phyloP scores from a whole-genome alignment of 2,329 filamentous ascomycete genomes.

The Aureobasidium sp. region DNA sequence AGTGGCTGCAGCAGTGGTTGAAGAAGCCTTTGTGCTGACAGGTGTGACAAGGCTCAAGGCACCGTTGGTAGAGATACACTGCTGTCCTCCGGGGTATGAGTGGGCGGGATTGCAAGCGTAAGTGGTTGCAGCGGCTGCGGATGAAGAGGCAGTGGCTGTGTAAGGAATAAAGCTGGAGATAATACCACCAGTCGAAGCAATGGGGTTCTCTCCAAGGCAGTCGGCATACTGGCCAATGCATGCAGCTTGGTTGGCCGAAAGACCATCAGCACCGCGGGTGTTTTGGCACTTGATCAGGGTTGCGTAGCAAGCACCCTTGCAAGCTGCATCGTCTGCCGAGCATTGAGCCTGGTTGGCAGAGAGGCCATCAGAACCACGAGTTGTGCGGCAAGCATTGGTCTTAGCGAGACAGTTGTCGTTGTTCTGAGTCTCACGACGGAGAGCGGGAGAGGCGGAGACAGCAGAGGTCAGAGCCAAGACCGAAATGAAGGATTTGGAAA shows the following conservation, averaged over 20 bases:
- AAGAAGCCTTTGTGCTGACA: background rate
- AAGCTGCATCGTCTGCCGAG: background rate
- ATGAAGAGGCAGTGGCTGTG: background rate
- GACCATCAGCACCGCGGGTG: background rate
- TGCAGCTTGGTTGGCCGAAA: background rate
- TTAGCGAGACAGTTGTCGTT: background rate
- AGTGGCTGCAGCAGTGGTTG: background rate
- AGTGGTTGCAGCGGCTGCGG: background rate
- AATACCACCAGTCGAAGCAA: background rate
- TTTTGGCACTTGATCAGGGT: background rate
- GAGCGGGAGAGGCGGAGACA: conserved; percentile 1
- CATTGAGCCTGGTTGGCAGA: background rate
- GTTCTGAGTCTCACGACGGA: background rate
- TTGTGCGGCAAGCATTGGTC: background rate
- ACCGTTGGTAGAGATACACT: background rate
- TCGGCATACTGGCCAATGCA: background rate
- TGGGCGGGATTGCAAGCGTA: conserved; percentile 5
- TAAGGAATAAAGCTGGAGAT: background rate
- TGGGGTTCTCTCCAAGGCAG: conserved; percentile 9
- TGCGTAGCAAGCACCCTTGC: background rate
- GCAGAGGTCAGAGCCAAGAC: conserved; percentile 5
- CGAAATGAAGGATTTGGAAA: background rate
- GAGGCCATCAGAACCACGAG: background rate
- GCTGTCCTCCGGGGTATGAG: background rate
- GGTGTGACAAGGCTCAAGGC: background rate